A percentile compares a stretch with the other conserved stretches of the same genome.
Evolutionary conservation across 306 rosid species (phyloP).

Genomic region (Canavalia gladiata): DNA sequence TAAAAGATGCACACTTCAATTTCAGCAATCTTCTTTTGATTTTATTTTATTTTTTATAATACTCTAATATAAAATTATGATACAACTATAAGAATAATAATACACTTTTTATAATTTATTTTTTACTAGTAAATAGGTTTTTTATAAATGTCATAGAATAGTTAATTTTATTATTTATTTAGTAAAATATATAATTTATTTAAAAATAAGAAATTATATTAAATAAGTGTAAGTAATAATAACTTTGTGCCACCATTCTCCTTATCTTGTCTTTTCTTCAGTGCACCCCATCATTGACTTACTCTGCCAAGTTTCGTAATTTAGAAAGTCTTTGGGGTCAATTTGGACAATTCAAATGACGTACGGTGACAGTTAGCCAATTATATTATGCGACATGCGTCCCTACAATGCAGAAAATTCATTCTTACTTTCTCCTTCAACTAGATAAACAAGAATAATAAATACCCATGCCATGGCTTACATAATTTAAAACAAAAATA

Average conservation of each 20-base stretch:
- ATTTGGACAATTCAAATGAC: not conserved
- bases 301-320: not conserved
- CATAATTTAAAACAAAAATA: not conserved
- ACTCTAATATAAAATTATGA: too few relatives aligned
- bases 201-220: too few relatives aligned
- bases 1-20: not conserved
- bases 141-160: not conserved
- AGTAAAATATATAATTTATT: too few relatives aligned
- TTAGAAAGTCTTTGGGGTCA: constrained; percentile 39
- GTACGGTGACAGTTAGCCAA: constrained; percentile 24
- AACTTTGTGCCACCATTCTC: not conserved
- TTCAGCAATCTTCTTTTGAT: not conserved
- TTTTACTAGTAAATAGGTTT: not conserved
- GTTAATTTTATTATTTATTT: too few relatives aligned
- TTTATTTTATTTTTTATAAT: not conserved
- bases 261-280: not conserved
- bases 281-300: constrained; percentile 24
- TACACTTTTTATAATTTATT: not conserved
- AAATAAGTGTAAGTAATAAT: too few relatives aligned
- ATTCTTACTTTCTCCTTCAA: not conserved
- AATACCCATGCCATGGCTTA: not conserved
- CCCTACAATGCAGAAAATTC: not conserved
- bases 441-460: not conserved
- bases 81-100: too few relatives aligned
- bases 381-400: not conserved